phyloP scores from a whole-genome alignment of 306 rosid species.

The Trichosanthes truncata region DNA sequence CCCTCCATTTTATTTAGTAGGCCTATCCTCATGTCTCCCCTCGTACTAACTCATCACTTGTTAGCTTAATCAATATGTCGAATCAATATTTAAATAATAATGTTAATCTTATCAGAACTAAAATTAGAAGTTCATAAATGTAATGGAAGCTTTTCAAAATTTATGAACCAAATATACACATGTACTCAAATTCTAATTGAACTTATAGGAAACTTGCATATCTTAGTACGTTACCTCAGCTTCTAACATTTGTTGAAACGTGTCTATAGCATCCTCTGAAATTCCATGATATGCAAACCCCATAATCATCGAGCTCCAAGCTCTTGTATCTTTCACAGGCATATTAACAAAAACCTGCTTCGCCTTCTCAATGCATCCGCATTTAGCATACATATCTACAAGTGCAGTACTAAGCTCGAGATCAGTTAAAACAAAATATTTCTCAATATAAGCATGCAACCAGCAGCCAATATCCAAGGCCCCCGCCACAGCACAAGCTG shows the following conservation, averaged over 20 bases:
- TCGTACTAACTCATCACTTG: background rate
- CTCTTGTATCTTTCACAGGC: constrained; percentile 20
- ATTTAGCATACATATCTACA: constrained; percentile 21
- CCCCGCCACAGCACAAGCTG: constrained; percentile 10
- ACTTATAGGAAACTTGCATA: background rate
- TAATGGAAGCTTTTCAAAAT: background rate
- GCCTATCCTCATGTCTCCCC: background rate
- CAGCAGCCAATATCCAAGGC: constrained; percentile 17
- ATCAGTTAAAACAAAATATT: constrained; percentile 11
- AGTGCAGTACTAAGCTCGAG: constrained; percentile 23
- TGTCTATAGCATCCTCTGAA: constrained; percentile 12
- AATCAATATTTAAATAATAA: background rate
- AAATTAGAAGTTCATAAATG: background rate
- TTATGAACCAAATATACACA: background rate
- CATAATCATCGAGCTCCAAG: constrained; percentile 22
- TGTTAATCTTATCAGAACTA: background rate
- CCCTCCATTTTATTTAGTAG: background rate
- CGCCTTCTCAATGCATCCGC: constrained; percentile 20
- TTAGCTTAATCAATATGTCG: background rate
- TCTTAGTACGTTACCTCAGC: constrained; percentile 5
- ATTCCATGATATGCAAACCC: constrained; percentile 18
- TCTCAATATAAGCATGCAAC: constrained; percentile 17
- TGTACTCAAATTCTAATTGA: background rate
- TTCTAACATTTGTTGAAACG: constrained; percentile 15
- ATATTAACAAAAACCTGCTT: constrained; percentile 13